Evolutionary conservation across 306 rosid genomes (phyloP).

Genomic region (Vigna reflexopilosa): DNA sequence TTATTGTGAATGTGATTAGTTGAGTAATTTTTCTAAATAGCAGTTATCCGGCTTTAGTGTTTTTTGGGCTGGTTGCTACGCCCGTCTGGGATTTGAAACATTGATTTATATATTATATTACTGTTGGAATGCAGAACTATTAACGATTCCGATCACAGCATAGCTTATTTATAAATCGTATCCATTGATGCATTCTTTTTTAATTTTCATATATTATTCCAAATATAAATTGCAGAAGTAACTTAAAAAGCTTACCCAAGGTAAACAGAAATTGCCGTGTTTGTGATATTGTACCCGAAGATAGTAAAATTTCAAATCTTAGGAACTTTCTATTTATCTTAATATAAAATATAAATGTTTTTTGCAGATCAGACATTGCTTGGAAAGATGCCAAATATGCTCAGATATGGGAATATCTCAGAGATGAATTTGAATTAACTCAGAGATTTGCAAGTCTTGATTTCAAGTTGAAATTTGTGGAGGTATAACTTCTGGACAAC

Average conservation of each 20-base stretch:
- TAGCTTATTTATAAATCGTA: background rate
- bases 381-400: conserved; percentile 99
- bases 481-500: conserved; percentile 56
- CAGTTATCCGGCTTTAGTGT: background rate
- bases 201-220: background rate
- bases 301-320: background rate
- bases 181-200: background rate
- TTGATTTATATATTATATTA: background rate
- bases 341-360: conserved; percentile 22
- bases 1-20: background rate
- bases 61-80: background rate
- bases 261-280: too few species aligned
- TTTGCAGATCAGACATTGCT: conserved; percentile 91
- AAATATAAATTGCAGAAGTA: conserved; percentile 1
- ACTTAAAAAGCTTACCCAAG: background rate
- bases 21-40: background rate
- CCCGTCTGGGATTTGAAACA: background rate
- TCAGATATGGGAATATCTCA: conserved; percentile 98
- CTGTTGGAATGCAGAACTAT: too few species aligned
- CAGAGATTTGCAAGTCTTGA: conserved; percentile 97
- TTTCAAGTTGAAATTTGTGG: conserved; percentile 98
- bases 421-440: conserved; percentile 93
- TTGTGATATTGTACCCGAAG: background rate
- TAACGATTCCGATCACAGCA: background rate
- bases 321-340: background rate